Base-by-base conservation (phyloP, 1,139 yeast species). In the Taiozyma onychis region DNA sequence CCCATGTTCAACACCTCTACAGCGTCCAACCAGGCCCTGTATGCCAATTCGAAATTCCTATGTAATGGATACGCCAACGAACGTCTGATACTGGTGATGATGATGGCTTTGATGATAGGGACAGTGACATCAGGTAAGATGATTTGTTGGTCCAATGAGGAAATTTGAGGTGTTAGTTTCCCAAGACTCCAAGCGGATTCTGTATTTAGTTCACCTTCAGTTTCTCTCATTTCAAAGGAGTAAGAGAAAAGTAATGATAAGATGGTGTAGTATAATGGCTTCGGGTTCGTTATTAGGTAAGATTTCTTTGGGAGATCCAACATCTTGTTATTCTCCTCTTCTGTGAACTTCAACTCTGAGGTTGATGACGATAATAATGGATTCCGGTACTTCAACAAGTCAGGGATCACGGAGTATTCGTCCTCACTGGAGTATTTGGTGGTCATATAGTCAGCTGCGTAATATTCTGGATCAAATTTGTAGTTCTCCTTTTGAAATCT, bases 101-200 rank as follows among this genome's bases (percentile, higher is more conserved):
- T 72, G 0, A 83, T 66, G 0, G 83, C 79, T 47, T 70, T 71
- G 39, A 90, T 67, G 45, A 80, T 67, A 58, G 67, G 55, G 10
- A 53, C 41, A 4, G 27, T 53, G 3, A 49, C 73, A 30, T 70
- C 73, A 1, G 69, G 67, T 30, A 73, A 74, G 44, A 73, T 66
- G 34, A 78, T 66, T 56, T 76, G 79, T 11, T 79, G 71, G 64
- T 90, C 98, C 43, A 93, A 70, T 56, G 77, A 81, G 8, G 91
- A 66, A 41, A 91, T 69, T 59, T 88, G 93, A 0, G 98, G 96
- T 0, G 83, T 72, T 37, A 93, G 65, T 60, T 85, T 89, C 2
- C 98, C 98, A 14, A 93, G 77, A 0, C 95, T 85, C 99, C 98
- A 93, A 0, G 95, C 90, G 54, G 96, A 86, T 67, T 93, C 99